Base-by-base conservation (phyloP, 2,329 filamentous ascomycete genomes). In the Venturia oleaginea region DNA sequence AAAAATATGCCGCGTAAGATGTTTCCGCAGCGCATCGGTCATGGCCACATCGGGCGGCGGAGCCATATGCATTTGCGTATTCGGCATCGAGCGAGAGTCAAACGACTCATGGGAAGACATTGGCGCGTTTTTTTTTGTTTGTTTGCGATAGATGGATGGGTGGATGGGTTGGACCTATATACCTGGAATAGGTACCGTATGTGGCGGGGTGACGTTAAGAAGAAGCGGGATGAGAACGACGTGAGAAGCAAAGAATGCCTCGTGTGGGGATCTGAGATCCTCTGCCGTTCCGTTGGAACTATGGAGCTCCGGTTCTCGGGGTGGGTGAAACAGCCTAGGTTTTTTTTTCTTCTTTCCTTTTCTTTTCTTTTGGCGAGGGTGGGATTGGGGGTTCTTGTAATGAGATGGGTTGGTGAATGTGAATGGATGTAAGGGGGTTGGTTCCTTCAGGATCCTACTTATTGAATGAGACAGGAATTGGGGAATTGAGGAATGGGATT, bases 1-100 rank as follows among this genome's bases (percentile, higher is more conserved):
- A 10, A 83, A 77, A 19, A 84, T 80, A 69, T 82, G 75, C 22
- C 81, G 76, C 5, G 76, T 74, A 59, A 79, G 73, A 69, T 84
- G 82, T 61, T 76, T 73, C 69, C 83, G 76, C 15, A 83, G 71
- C 4, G 79, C 82, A 65, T 84, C 81, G 3, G 81, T 82, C 1
- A 81, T 76, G 66, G 82, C 82, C 64, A 82, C 68, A 43, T 76
- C 71, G 27, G 51, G n/a, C n/a, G n/a, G n/a, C n/a, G n/a, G 51
- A 57, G 30, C 4, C n/a, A 5, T 27, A 34, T 32, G 30, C 27
- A 34, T 34, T n/a, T 57, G 17, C 30, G 34, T 34, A 19, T 32
- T 10, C 22, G 19, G 43, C 19, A 24, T 48, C 30, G 30, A 8
- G 4, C 24, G 51, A 3, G 30, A 32, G 4, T 57, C 51, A 15